phyloP scores from a whole-genome alignment of 148 eudicot species.

The Fallopia convolvulus region DNA sequence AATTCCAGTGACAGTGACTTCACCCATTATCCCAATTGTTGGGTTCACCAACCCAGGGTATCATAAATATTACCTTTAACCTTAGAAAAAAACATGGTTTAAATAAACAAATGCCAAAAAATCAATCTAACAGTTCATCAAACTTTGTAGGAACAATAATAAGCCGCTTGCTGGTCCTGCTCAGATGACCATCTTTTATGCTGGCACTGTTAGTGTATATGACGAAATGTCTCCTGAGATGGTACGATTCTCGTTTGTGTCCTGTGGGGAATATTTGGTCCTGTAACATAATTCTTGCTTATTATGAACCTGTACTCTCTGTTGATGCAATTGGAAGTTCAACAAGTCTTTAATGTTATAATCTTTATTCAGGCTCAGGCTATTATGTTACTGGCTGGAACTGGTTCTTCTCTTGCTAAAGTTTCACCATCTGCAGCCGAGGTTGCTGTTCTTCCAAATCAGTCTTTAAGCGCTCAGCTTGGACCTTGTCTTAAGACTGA shows the following conservation, averaged over 20 bases:
- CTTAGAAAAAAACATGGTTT: too few species aligned
- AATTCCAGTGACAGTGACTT: slow-evolving; percentile 16
- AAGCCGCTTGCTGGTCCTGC: not conserved
- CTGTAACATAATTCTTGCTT: too few species aligned
- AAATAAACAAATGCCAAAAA: too few species aligned
- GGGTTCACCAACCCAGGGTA: slow-evolving; percentile 38
- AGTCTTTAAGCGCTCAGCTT: too few species aligned
- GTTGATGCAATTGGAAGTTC: too few species aligned
- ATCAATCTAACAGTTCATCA: too few species aligned
- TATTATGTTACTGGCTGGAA: slow-evolving; percentile 45
- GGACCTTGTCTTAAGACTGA: too few species aligned
- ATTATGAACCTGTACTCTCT: too few species aligned
- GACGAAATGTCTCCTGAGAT: slow-evolving; percentile 49
- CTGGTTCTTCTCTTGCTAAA: not conserved
- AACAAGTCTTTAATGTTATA: not conserved
- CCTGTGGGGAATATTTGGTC: too few species aligned
- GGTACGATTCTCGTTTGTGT: slow-evolving; percentile 19
- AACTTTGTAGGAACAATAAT: too few species aligned
- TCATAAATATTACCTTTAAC: too few species aligned
- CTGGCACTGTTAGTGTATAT: slow-evolving; percentile 42
- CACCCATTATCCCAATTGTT: slow-evolving; percentile 15
- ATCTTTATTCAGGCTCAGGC: slow-evolving; percentile 44
- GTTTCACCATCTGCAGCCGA: not conserved
- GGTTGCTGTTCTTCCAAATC: too few species aligned
- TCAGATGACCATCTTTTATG: slow-evolving; percentile 55